Conservation (phyloP, 1,139 yeast species). For the Diutina mesorugosa region DNA sequence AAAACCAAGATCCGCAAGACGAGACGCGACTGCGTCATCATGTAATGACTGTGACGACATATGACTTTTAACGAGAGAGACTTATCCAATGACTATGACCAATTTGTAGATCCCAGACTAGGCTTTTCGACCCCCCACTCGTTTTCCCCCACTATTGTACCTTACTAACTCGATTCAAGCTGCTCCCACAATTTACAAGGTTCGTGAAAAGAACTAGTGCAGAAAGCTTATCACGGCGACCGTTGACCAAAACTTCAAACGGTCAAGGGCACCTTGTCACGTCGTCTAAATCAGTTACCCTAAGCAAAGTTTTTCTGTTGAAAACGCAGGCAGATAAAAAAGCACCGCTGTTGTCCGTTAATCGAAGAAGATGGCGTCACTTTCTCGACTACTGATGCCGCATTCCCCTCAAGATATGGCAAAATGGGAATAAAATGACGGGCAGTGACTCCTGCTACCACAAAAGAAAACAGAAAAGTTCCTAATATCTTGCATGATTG, state of each 20-base stretch:
- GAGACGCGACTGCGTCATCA: conserved; percentile 23
- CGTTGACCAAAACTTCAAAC: neutral
- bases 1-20: conserved; percentile 10
- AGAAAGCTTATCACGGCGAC: neutral
- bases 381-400: neutral
- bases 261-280: neutral
- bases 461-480: neutral
- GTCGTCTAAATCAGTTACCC: neutral
- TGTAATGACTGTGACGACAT: conserved; percentile 7
- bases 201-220: neutral
- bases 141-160: neutral
- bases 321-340: no score
- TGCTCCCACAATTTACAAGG: no score
- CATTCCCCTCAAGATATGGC: neutral
- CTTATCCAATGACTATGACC: neutral
- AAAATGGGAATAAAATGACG: neutral
- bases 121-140: neutral
- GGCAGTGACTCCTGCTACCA: neutral
- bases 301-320: no score
- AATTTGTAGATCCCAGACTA: neutral
- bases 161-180: neutral
- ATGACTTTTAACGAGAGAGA: neutral
- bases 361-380: neutral
- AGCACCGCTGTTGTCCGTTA: neutral
- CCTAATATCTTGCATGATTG: neutral